Conservation (phyloP, 441 rosid genomes). For the Manihot esculenta region DNA sequence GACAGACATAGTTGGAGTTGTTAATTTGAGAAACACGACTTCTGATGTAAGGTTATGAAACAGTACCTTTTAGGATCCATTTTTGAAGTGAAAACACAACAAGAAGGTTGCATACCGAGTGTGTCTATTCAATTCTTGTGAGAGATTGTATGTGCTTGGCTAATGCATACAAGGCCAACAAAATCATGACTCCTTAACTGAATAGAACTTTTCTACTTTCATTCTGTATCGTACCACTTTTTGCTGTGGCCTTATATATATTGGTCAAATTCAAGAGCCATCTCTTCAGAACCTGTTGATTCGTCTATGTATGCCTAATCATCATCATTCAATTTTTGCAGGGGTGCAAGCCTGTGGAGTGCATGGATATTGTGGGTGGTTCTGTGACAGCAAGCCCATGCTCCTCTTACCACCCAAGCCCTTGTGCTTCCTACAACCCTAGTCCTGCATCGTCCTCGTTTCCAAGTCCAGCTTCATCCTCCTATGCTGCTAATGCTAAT, state of each 20-base stretch:
- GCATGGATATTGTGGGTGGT: constrained; percentile 64
- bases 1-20: neutral
- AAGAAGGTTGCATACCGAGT: neutral
- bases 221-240: too few species aligned
- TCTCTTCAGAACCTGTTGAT: neutral
- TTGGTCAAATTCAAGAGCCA: too few species aligned
- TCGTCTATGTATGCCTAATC: neutral
- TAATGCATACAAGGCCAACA: neutral
- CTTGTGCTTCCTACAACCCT: constrained; percentile 67
- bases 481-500: constrained; percentile 52
- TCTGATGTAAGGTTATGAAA: neutral
- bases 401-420: constrained; percentile 68
- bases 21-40: neutral
- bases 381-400: constrained; percentile 70
- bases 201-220: neutral
- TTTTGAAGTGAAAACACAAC: neutral
- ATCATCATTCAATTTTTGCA: constrained; percentile 25
- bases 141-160: neutral
- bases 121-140: neutral
- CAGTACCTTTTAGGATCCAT: neutral
- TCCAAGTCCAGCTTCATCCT: constrained; percentile 69
- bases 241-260: too few species aligned
- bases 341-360: constrained; percentile 77
- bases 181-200: neutral
- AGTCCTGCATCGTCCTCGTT: constrained; percentile 64